These are phyloP conservation scores for Lactifluus piperatus DNA, from an alignment of 768 basidiomycete genomes.

Conservation along the genomic window DNA sequence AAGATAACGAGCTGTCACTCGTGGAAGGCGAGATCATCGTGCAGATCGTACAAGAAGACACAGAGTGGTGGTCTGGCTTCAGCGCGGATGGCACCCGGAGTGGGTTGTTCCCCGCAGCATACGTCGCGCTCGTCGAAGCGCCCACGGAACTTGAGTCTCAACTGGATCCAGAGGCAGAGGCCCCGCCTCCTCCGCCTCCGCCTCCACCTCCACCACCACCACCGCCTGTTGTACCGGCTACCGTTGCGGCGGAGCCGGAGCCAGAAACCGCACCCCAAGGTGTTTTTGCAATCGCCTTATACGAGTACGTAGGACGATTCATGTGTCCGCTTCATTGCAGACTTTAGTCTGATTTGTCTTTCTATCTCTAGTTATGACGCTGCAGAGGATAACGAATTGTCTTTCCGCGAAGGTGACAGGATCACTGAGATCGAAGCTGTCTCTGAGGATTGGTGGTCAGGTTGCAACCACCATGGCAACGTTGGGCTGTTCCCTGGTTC, in stretches of 20 bases:
- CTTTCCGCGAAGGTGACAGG: constrained; percentile 74
- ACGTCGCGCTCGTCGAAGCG: constrained; percentile 66
- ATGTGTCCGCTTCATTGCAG: not conserved
- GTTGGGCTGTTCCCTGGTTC: constrained; percentile 70
- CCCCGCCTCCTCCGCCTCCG: constrained; percentile 51
- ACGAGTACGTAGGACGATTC: constrained; percentile 45
- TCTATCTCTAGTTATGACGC: constrained; percentile 65
- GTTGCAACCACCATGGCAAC: constrained; percentile 45
- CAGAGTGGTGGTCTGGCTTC: constrained; percentile 89
- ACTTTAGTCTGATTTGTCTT: constrained; percentile 3
- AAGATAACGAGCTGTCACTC: constrained; percentile 81
- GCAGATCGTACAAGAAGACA: constrained; percentile 75
- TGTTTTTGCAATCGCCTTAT: constrained; percentile 52
- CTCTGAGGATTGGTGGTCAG: constrained; percentile 88
- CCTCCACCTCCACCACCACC: constrained; percentile 39
- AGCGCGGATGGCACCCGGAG: constrained; percentile 53
- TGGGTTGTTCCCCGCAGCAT: constrained; percentile 89
- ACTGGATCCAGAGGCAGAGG: constrained; percentile 38
- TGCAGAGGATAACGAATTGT: constrained; percentile 83
- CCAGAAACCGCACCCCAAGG: constrained; percentile 41
- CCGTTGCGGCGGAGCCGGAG: constrained; percentile 36
- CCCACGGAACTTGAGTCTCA: constrained; percentile 32
- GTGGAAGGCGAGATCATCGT: constrained; percentile 75
- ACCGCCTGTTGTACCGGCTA: constrained; percentile 32
- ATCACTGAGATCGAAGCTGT: constrained; percentile 74